Evolutionary conservation across 1,284 basidiomycete species (phyloP), one percentile per base, ranked within the genome.

Genomic region (Coniophora puteana): DNA sequence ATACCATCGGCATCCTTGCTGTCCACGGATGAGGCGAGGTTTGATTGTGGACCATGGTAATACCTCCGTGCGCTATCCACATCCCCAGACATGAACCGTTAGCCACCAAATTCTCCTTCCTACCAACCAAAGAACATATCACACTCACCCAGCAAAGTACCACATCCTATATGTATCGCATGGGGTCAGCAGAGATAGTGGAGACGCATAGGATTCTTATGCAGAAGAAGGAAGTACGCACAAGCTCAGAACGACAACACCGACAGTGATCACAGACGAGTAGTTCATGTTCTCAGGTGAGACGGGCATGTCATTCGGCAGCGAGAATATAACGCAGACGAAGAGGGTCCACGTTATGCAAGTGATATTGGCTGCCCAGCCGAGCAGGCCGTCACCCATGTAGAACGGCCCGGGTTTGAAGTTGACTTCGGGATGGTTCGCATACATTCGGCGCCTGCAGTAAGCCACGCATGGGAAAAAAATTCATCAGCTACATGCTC

Each of bases 341-440:
- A 88, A 86, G 18, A 76, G 45, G 34, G 81, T 83, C 84, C 83
- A 88, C 20, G 62, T 35, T 32, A 90, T 79, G 50, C 87, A 89
- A 37, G 73, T 73, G 16, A 71, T 46, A 55, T 92, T 91, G 50
- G 76, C 73, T 12, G 71, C 54, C 66, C 72, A 75, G 3, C 85
- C 88, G 16, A 91, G 58, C 44, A 70, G 51, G 0, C 88, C 89
- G 39, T 79, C 68, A 17, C 90, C 90, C 71, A 93, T 81, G 59
- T 81, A 87, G 66, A 91, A 93, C 14, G 91, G 91, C n/a, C 91
- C 91, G 1, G 90, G 89, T 58, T 82, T 83, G 71, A 89, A 93
- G 51, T 69, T 68, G 26, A 93, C 84, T 38, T 93, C 91, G 0
- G 91, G 90, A 55, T 94, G 91, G 47, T 84, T 72, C 44, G 75